These are phyloP conservation scores for Pelargonium fulgidum DNA, from an alignment of 441 rosid genomes.

Conservation along the genomic window DNA sequence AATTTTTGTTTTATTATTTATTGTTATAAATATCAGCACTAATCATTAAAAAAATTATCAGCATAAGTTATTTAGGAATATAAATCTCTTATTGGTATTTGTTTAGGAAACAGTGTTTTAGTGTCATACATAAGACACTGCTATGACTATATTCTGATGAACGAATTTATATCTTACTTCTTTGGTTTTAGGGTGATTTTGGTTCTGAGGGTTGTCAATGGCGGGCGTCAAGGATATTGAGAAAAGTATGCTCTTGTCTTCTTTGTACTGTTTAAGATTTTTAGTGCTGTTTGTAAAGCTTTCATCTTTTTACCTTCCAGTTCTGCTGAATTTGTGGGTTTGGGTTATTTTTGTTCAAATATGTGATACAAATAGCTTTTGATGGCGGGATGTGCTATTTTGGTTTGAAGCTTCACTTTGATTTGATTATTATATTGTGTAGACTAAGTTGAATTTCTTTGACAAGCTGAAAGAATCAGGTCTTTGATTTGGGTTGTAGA, in stretches of 20 bases:
- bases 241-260: constrained; percentile 23
- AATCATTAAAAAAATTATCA: not conserved
- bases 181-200: constrained; percentile 15
- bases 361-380: constrained; percentile 3
- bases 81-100: not conserved
- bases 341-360: not conserved
- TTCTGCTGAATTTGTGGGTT: not conserved
- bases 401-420: not conserved
- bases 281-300: not conserved
- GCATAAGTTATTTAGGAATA: not conserved
- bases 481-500: not conserved
- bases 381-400: not conserved
- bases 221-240: constrained; percentile 26
- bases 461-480: not conserved
- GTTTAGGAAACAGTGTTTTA: not conserved
- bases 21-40: no score
- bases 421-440: not conserved
- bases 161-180: not conserved
- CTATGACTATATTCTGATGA: not conserved
- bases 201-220: constrained; percentile 26
- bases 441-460: not conserved
- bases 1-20: no score
- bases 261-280: not conserved
- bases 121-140: not conserved
- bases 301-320: not conserved